These are phyloP conservation scores for Alternaria sp. DNA, from an alignment of 2,329 filamentous ascomycete genomes.

Conservation along the genomic window DNA sequence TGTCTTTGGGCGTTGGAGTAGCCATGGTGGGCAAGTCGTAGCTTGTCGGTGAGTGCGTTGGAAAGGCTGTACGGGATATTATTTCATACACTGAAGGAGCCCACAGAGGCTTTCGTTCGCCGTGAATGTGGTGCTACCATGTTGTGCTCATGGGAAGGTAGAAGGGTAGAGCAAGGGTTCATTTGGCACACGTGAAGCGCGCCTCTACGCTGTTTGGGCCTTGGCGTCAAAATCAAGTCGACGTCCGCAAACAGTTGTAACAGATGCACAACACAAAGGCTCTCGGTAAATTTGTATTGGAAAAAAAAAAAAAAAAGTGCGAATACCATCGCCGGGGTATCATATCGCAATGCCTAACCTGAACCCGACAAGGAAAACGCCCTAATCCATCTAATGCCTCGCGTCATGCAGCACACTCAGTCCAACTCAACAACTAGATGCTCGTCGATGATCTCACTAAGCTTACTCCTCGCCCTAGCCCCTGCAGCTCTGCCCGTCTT, in stretches of 20 bases:
- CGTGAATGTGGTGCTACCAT: constrained; percentile 1
- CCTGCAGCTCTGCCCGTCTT: constrained; percentile 14
- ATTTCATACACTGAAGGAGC: neutral
- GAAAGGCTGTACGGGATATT: neutral
- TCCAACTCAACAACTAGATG: constrained; percentile 39
- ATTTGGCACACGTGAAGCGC: constrained; percentile 1
- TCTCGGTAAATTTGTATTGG: neutral
- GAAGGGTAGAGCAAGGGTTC: constrained; percentile 3
- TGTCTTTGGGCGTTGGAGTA: constrained; percentile 50
- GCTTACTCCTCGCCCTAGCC: constrained; percentile 28
- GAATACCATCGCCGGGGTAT: constrained; percentile 15
- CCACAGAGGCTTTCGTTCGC: neutral
- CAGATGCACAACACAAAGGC: neutral
- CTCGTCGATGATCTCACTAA: constrained; percentile 33
- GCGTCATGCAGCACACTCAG: constrained; percentile 17
- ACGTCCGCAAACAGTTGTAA: neutral
- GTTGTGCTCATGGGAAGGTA: neutral
- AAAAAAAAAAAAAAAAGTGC: neutral
- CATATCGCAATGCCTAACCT: constrained; percentile 7
- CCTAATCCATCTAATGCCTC: neutral
- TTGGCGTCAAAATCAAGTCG: constrained; percentile 11
- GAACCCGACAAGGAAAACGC: constrained; percentile 6
- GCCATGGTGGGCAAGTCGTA: constrained; percentile 39
- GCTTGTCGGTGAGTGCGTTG: neutral
- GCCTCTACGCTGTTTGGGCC: neutral